Percentiles rank a stretch among this genome's conserved stretches.
Evolutionary conservation across 2,329 filamentous ascomycete species (phyloP).

Genomic region (Hypoxylon sp.): DNA sequence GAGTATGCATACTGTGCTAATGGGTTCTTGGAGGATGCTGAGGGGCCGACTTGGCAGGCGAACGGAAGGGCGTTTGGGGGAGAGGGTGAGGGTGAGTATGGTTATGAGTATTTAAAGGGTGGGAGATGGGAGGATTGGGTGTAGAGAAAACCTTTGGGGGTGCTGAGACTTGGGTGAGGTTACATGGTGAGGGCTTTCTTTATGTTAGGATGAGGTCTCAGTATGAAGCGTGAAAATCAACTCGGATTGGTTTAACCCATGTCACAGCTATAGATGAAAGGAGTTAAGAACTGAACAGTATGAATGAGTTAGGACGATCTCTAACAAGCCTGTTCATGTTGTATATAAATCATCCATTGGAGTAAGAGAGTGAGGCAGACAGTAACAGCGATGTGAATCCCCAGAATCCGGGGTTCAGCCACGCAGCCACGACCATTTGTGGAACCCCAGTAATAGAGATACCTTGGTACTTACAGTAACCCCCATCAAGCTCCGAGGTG

Average conservation of each 20-base stretch:
- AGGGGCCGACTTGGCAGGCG: conserved; percentile 49
- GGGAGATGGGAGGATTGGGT: conserved; percentile 49
- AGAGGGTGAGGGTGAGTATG: conserved; percentile 14
- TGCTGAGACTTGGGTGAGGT: neutral
- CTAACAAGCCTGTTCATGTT: neutral
- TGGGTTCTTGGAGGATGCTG: conserved; percentile 47
- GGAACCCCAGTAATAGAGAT: neutral
- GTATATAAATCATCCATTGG: neutral
- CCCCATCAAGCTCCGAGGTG: neutral
- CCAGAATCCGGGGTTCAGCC: neutral
- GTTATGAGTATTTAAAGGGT: conserved; percentile 38
- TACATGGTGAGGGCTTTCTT: neutral
- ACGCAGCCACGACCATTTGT: neutral
- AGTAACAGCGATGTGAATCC: neutral
- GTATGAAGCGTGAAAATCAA: neutral
- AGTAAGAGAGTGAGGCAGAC: neutral
- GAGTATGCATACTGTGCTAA: conserved; percentile 61
- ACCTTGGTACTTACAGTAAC: neutral
- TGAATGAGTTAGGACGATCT: neutral
- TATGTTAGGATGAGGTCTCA: neutral
- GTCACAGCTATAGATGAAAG: no score
- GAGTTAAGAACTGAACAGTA: neutral
- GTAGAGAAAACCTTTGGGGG: conserved; percentile 9
- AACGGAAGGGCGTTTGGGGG: conserved; percentile 19
- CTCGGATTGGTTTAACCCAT: neutral